These are phyloP conservation scores for Ceratocystis alfenasii DNA, from an alignment of 2,329 filamentous ascomycete species.

Conservation along the genomic window DNA sequence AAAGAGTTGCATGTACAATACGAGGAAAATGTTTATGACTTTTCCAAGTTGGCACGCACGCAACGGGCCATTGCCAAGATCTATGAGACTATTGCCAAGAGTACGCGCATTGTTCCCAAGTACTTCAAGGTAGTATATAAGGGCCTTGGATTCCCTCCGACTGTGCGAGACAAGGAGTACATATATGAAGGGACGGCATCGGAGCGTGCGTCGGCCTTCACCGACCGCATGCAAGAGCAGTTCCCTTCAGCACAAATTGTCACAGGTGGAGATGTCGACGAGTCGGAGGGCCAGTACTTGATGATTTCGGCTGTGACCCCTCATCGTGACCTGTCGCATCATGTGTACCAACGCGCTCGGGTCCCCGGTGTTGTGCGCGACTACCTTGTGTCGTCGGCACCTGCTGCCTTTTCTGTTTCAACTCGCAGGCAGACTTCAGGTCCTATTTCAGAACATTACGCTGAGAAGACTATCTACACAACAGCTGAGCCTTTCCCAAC, in stretches of 20 bases:
- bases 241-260: constrained; percentile 78
- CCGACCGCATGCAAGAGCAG: constrained; percentile 82
- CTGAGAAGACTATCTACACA: constrained; percentile 74
- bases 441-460: constrained; percentile 58
- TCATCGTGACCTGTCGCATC: constrained; percentile 69
- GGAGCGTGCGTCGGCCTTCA: constrained; percentile 70
- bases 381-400: constrained; percentile 66
- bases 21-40: constrained; percentile 79
- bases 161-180: constrained; percentile 77
- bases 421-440: constrained; percentile 58
- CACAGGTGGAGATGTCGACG: constrained; percentile 54
- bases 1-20: constrained; percentile 87
- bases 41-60: constrained; percentile 76
- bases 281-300: constrained; percentile 82
- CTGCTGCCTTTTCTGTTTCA: constrained; percentile 67
- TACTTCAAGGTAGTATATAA: constrained; percentile 89
- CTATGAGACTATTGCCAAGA: constrained; percentile 76
- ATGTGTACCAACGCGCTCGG: constrained; percentile 77
- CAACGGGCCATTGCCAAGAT: constrained; percentile 86
- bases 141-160: constrained; percentile 74
- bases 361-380: constrained; percentile 76
- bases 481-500: constrained; percentile 83
- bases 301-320: constrained; percentile 70
- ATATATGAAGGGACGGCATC: constrained; percentile 72
- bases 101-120: constrained; percentile 63